phyloP scores from a whole-genome alignment of 345 rosid genomes.

The Populus deltoides region DNA sequence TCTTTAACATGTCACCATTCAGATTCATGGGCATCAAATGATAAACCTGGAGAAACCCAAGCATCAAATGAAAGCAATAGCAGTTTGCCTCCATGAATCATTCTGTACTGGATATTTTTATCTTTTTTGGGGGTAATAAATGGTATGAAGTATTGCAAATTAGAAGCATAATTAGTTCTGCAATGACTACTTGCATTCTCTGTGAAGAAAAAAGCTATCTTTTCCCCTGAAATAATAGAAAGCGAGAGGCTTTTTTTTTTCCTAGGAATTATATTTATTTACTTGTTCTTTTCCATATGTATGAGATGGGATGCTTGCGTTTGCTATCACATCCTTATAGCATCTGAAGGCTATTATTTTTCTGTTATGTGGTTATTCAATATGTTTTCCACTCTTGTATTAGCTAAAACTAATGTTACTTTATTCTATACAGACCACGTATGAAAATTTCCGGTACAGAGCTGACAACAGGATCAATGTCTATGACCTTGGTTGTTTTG shows the following conservation, averaged over 20 bases:
- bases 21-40: neutral
- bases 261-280: neutral
- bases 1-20: neutral
- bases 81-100: neutral
- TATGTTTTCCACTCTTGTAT: neutral
- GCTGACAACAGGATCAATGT: conserved; percentile 66
- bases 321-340: neutral
- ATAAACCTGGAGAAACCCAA: neutral
- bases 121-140: neutral
- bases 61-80: conserved; percentile 5
- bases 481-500: conserved; percentile 53
- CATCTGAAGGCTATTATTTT: neutral
- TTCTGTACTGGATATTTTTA: neutral
- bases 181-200: neutral
- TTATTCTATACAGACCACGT: conserved; percentile 72
- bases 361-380: neutral
- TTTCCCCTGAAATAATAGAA: neutral
- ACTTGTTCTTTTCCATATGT: neutral
- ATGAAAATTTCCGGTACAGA: conserved; percentile 87
- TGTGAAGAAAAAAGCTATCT: neutral
- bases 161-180: neutral
- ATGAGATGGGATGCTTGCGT: neutral
- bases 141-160: neutral
- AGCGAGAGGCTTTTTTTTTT: neutral
- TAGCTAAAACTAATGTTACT: conserved; percentile 5